Conservation (phyloP, 192 early-diverging fungal species). For the Coemansia sp. region DNA sequence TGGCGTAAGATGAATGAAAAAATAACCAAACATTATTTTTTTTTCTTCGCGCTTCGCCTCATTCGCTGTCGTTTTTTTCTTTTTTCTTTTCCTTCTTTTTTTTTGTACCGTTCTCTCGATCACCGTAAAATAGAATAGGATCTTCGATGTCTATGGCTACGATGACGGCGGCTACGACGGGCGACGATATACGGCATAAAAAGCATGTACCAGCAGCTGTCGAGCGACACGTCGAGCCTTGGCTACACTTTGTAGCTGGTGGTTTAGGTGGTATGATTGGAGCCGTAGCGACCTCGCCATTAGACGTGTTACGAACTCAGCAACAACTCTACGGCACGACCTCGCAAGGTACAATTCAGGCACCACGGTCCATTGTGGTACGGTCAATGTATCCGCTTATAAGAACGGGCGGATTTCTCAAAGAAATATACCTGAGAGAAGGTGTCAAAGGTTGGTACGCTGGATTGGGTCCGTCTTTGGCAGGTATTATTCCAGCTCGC, state of each 20-base stretch:
- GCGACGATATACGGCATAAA: neutral
- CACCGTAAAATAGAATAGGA: neutral
- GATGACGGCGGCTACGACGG: neutral
- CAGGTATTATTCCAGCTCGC: conserved; percentile 93
- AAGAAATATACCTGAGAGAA: conserved; percentile 68
- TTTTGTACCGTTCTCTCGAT: neutral
- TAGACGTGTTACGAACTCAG: conserved; percentile 94
- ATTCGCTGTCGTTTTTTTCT: neutral
- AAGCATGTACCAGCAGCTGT: conserved; percentile 37
- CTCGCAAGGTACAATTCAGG: neutral
- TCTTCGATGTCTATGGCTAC: neutral
- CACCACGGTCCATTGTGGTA: neutral
- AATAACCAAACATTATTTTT: conserved; percentile 1
- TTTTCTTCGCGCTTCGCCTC: conserved; percentile 8
- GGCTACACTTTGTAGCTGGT: conserved; percentile 52
- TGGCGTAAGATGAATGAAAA: neutral
- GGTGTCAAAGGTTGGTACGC: conserved; percentile 87
- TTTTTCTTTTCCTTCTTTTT: conserved; percentile 3
- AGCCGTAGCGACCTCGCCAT: conserved; percentile 83
- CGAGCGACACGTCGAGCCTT: conserved; percentile 41
- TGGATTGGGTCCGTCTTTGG: conserved; percentile 90
- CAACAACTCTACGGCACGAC: conserved; percentile 66
- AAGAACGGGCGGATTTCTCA: conserved; percentile 32
- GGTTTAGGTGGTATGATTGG: conserved; percentile 76
- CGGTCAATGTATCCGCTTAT: conserved; percentile 29